Evolutionary conservation across 805 yeast species (phyloP), one percentile per base, ranked within the genome.

Genomic region (Priceomyces carsonii): DNA sequence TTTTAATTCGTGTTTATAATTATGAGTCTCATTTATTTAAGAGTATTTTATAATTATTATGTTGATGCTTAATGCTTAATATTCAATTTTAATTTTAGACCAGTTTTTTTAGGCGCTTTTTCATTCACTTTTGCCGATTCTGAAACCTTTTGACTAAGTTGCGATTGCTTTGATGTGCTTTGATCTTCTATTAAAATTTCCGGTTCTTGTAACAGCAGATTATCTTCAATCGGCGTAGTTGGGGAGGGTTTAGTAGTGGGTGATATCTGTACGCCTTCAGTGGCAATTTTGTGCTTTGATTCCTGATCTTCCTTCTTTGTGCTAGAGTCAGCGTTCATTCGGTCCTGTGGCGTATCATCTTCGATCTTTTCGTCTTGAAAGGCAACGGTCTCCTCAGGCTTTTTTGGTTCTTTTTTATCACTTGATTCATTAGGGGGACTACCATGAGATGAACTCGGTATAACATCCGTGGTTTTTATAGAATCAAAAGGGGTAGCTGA

Each of bases 401-500:
- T n/a, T 3, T n/a, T 17, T 14, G 26, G 9, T 19, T 29, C 34
- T 18, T 34, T 7, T 23, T 23, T 13, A 23, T 23, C 26, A 12
- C 14, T 23, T 12, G 8, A 23, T 15, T 23, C 8, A 23, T 12
- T 7, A 12, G n/a, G 6, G 26, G 26, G 6, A 7, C 26, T 23
- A 10, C 24, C n/a, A n/a, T n/a, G n/a, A n/a, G n/a, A n/a, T n/a
- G n/a, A n/a, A n/a, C n/a, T n/a, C 24, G 24, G 24, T 21, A 12
- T 23, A 16, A 17, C 24, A 10, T 16, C 35, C 7, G 16, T 13
- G 17, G 9, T 8, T 17, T 32, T 16, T 3, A 5, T 14, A 9
- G 19, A 12, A 13, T 12, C 26, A 20, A 69, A 65, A 5, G 80
- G 78, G 3, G 55, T 60, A 2, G 73, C 61, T 0, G 80, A 75